Conservation (phyloP, 305 asterid species). For the Solanum hybrid region DNA sequence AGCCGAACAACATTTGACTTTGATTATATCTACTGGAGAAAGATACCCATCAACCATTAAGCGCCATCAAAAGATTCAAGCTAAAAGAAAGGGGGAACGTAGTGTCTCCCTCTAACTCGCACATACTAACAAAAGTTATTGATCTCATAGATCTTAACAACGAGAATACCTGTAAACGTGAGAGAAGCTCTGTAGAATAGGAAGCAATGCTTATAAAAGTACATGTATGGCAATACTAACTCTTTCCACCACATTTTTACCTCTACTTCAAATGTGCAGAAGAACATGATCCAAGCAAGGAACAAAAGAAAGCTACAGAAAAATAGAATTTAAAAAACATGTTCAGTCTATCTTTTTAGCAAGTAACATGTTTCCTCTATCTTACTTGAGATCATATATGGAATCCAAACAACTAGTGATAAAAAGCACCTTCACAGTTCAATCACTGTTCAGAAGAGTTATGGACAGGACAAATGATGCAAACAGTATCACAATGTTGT, state of each 20-base stretch:
- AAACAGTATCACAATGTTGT: background rate
- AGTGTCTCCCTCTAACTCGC: background rate
- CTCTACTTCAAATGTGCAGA: background rate
- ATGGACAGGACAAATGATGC: background rate
- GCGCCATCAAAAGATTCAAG: background rate
- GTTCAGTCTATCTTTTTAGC: background rate
- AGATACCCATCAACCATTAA: background rate
- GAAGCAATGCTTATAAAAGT: background rate
- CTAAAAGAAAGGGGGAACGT: background rate
- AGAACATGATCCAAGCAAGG: background rate
- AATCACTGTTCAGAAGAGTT: background rate
- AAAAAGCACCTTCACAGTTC: background rate
- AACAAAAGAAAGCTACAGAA: background rate
- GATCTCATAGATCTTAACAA: background rate
- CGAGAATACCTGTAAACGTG: background rate
- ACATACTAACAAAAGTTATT: background rate
- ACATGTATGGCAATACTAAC: background rate
- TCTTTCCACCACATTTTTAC: background rate
- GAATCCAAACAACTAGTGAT: background rate
- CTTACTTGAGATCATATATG: background rate
- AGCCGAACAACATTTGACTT: background rate
- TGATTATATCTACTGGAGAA: background rate
- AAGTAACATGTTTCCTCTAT: background rate
- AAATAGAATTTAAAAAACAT: background rate
- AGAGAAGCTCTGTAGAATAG: background rate